phyloP scores from a whole-genome alignment of 2,329 filamentous ascomycete genomes.

The Ambrosiella cleistominuta region DNA sequence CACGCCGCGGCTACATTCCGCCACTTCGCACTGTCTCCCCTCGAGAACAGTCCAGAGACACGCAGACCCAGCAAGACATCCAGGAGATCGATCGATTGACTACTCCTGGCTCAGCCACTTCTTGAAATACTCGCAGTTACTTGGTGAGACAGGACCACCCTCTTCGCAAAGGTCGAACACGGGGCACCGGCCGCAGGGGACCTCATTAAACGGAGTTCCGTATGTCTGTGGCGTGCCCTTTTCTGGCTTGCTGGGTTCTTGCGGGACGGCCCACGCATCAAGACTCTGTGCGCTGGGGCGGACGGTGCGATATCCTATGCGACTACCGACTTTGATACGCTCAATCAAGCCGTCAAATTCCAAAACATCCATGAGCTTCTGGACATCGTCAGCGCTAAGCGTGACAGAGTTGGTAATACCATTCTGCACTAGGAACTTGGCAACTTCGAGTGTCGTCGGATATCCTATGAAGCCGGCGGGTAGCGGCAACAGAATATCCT shows the following conservation, averaged over 20 bases:
- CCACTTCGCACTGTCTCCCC: background rate
- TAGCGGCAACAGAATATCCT: conserved; percentile 31
- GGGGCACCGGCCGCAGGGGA: conserved; percentile 79
- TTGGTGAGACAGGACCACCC: conserved; percentile 75
- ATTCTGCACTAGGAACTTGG: conserved; percentile 50
- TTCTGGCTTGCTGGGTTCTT: conserved; percentile 19
- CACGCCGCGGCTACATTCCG: background rate
- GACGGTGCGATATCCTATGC: conserved; percentile 35
- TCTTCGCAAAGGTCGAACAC: conserved; percentile 87
- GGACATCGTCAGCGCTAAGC: conserved; percentile 56
- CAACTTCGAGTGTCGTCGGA: conserved; percentile 64
- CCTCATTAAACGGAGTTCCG: conserved; percentile 65
- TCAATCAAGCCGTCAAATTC: conserved; percentile 78
- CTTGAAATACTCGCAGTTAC: conserved; percentile 80
- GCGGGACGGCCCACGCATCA: conserved; percentile 22
- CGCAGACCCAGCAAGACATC: background rate
- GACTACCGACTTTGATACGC: conserved; percentile 32
- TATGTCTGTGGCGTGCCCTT: conserved; percentile 24
- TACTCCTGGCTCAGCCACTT: conserved; percentile 50
- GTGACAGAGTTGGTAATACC: conserved; percentile 57
- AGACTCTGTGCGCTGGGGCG: conserved; percentile 30
- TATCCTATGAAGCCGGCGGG: conserved; percentile 58
- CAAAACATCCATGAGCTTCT: conserved; percentile 73
- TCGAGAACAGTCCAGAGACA: background rate
- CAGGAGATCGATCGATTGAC: conserved; percentile 8